Evolutionary conservation across 495 filamentous ascomycete genomes (phyloP).

Genomic region (Trichoderma reesei): DNA sequence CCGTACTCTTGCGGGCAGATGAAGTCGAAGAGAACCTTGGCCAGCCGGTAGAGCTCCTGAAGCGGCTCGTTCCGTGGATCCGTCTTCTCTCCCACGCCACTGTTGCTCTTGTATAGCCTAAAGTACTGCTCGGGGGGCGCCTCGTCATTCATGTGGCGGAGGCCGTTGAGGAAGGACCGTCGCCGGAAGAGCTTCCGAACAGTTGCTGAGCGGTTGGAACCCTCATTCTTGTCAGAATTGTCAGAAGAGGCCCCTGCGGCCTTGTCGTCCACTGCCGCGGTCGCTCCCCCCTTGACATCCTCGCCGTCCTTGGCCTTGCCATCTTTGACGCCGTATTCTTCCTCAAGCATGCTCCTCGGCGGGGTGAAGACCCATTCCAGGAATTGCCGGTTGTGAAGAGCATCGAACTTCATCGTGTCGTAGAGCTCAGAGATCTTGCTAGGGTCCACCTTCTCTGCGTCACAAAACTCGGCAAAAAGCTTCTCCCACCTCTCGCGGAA

Average conservation of each 20-base stretch:
- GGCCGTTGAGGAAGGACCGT: slow-evolving; percentile 38
- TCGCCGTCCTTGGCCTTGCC: slow-evolving; percentile 18
- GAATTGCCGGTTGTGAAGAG: slow-evolving; percentile 90
- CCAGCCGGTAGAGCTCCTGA: slow-evolving; percentile 81
- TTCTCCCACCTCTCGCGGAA: slow-evolving; percentile 99
- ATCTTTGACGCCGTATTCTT: slow-evolving; percentile 43
- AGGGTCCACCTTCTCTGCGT: slow-evolving; percentile 93
- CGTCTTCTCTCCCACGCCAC: slow-evolving; percentile 61
- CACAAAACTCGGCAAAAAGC: slow-evolving; percentile 91
- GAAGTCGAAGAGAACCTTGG: slow-evolving; percentile 94
- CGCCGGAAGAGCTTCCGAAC: slow-evolving; percentile 43
- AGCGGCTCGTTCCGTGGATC: slow-evolving; percentile 80
- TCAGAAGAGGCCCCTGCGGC: slow-evolving; percentile 19
- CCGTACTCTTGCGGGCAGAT: slow-evolving; percentile 98
- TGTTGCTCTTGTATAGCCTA: slow-evolving; percentile 69
- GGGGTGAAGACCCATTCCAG: slow-evolving; percentile 98
- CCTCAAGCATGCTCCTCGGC: slow-evolving; percentile 53
- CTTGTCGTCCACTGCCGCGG: slow-evolving; percentile 24
- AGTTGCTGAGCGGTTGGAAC: slow-evolving; percentile 22
- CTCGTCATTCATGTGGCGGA: slow-evolving; percentile 29
- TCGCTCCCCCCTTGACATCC: slow-evolving; percentile 14
- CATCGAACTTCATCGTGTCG: slow-evolving; percentile 99
- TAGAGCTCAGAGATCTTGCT: slow-evolving; percentile 97
- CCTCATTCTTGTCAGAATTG: slow-evolving; percentile 21
- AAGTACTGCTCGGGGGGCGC: slow-evolving; percentile 64